Evolutionary conservation across 1,284 basidiomycete genomes (phyloP).

Genomic region (Stereum hirsutum): DNA sequence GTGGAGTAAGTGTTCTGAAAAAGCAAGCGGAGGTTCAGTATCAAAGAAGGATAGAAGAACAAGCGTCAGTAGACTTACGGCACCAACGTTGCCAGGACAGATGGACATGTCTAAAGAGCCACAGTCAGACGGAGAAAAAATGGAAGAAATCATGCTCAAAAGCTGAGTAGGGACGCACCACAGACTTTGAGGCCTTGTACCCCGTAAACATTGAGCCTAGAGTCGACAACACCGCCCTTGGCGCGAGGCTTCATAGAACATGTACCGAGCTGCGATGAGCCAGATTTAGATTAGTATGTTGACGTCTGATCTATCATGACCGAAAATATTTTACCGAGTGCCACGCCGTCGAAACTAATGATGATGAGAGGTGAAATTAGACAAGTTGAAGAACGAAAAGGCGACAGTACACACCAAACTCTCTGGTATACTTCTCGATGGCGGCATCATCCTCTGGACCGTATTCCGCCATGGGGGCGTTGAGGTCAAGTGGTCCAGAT

Average conservation of each 20-base stretch:
- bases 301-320: neutral
- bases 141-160: neutral
- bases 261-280: constrained; percentile 40
- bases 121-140: neutral
- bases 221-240: constrained; percentile 51
- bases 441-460: constrained; percentile 43
- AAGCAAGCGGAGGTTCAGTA: neutral
- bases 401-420: constrained; percentile 16
- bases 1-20: constrained; percentile 37
- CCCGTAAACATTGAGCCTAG: constrained; percentile 55
- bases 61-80: no score
- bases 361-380: constrained; percentile 6
- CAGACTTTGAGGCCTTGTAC: constrained; percentile 50
- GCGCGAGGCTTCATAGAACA: constrained; percentile 58
- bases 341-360: constrained; percentile 37
- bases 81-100: constrained; percentile 34
- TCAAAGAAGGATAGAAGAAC: neutral
- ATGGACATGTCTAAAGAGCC: constrained; percentile 32
- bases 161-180: constrained; percentile 11
- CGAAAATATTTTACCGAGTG: constrained; percentile 36
- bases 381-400: neutral
- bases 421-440: constrained; percentile 32
- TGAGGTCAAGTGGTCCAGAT: constrained; percentile 26
- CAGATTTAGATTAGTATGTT: neutral
- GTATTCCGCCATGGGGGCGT: constrained; percentile 41